A percentile compares a stretch with the other conserved stretches of the same genome.
These are phyloP conservation scores for Boletus hoseneyae DNA, from an alignment of 1,284 basidiomycete genomes.

Conservation along the genomic window DNA sequence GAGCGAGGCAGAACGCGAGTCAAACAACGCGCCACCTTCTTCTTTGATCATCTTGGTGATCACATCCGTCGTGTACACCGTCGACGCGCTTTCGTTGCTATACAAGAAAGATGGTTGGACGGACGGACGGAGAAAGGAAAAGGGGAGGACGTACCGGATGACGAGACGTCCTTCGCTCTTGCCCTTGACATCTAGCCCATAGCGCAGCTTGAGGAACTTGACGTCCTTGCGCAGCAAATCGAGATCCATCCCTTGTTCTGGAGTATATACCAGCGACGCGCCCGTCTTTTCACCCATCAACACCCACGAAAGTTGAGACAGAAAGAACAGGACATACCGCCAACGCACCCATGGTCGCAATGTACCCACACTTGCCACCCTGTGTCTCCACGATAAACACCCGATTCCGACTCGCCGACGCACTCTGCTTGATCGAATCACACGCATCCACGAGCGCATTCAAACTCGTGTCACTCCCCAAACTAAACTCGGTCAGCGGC, in stretches of 20 bases:
- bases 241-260: slow-evolving; percentile 86
- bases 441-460: slow-evolving; percentile 98
- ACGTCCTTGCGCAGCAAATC: slow-evolving; percentile 84
- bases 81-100: slow-evolving; percentile 86
- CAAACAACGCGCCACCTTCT: slow-evolving; percentile 90
- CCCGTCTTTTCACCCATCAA: slow-evolving; percentile 59
- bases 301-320: background rate
- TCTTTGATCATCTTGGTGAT: slow-evolving; percentile 94
- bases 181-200: slow-evolving; percentile 83
- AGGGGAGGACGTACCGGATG: slow-evolving; percentile 58
- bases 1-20: slow-evolving; percentile 89
- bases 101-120: background rate
- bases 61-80: slow-evolving; percentile 89
- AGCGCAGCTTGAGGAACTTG: slow-evolving; percentile 85
- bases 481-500: slow-evolving; percentile 92
- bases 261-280: slow-evolving; percentile 91
- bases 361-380: slow-evolving; percentile 94
- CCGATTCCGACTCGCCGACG: slow-evolving; percentile 90
- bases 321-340: slow-evolving; percentile 62
- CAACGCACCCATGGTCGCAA: slow-evolving; percentile 92
- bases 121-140: background rate
- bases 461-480: slow-evolving; percentile 94
- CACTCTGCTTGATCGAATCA: slow-evolving; percentile 97
- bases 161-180: slow-evolving; percentile 92
- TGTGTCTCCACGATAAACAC: slow-evolving; percentile 99